These are phyloP conservation scores for Castanospermum australe DNA, from an alignment of 306 rosid genomes.

Conservation along the genomic window DNA sequence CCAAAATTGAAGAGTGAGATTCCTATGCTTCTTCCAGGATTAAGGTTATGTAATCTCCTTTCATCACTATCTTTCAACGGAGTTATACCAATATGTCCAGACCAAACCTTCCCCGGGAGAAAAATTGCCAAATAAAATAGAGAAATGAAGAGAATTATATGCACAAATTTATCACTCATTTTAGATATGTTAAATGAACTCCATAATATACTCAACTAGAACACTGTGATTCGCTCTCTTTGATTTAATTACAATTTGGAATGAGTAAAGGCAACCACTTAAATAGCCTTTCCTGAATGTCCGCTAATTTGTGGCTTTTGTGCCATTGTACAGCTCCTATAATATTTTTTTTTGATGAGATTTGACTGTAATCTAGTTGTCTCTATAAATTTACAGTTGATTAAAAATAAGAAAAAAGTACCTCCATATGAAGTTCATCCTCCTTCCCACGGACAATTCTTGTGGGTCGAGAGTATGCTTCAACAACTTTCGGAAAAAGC, in stretches of 20 bases:
- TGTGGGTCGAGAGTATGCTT: slow-evolving; percentile 93
- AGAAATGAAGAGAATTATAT: neutral
- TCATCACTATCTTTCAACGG: neutral
- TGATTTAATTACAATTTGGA: neutral
- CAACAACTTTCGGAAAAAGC: slow-evolving; percentile 75
- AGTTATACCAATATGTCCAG: neutral
- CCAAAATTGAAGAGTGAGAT: neutral
- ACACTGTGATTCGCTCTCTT: neutral
- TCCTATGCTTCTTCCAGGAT: neutral
- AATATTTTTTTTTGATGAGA: neutral
- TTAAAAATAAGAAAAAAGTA: slow-evolving; percentile 19
- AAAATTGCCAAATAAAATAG: neutral
- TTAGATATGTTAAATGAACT: neutral
- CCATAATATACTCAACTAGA: neutral
- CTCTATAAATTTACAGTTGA: neutral
- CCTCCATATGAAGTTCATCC: slow-evolving; percentile 54
- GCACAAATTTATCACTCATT: neutral
- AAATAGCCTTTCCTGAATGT: neutral
- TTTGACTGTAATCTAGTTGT: neutral
- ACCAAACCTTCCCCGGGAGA: neutral
- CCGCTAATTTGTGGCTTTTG: neutral
- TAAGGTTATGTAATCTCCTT: neutral
- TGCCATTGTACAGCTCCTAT: neutral
- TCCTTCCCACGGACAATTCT: slow-evolving; percentile 95
- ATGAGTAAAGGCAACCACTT: neutral